A percentile compares a stretch with the other conserved stretches of the same genome.
These are phyloP conservation scores for Cyberlindnera nakhonratchasimensis DNA, from an alignment of 805 yeast species.

Conservation along the genomic window DNA sequence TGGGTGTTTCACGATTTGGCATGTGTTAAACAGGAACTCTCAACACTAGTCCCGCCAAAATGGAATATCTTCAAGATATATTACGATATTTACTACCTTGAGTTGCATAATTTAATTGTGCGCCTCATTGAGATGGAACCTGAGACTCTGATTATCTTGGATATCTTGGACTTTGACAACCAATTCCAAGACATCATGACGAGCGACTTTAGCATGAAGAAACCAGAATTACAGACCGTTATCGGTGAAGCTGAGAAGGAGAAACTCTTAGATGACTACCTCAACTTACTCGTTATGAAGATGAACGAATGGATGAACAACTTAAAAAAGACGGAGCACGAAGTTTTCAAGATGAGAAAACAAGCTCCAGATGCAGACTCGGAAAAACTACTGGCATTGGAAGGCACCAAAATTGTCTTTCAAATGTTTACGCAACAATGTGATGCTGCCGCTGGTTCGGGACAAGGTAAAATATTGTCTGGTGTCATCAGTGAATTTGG, in stretches of 20 bases:
- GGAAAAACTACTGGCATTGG: constrained; percentile 61
- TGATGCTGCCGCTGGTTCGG: constrained; percentile 81
- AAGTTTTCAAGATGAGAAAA: constrained; percentile 58
- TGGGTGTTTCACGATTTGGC: constrained; percentile 83
- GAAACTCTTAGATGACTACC: constrained; percentile 71
- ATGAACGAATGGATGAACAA: constrained; percentile 83
- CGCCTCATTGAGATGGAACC: constrained; percentile 68
- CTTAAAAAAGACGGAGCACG: constrained; percentile 62
- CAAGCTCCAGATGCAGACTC: constrained; percentile 73
- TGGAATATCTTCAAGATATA: constrained; percentile 72
- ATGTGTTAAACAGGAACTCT: constrained; percentile 57
- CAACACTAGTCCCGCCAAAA: constrained; percentile 57
- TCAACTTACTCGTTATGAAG: constrained; percentile 64
- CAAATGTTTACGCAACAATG: constrained; percentile 87
- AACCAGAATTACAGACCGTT: constrained; percentile 47
- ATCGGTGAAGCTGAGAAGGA: constrained; percentile 72
- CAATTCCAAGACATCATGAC: constrained; percentile 55
- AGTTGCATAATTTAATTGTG: constrained; percentile 60
- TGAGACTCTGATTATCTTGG: constrained; percentile 69
- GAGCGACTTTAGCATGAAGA: constrained; percentile 46
- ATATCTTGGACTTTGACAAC: constrained; percentile 73
- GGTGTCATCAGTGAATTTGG: constrained; percentile 77
- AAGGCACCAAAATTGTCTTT: constrained; percentile 75
- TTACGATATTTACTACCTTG: constrained; percentile 62
- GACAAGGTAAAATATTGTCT: constrained; percentile 72